Conservation (phyloP, 805 yeast species). For the Starmera caribaea region DNA sequence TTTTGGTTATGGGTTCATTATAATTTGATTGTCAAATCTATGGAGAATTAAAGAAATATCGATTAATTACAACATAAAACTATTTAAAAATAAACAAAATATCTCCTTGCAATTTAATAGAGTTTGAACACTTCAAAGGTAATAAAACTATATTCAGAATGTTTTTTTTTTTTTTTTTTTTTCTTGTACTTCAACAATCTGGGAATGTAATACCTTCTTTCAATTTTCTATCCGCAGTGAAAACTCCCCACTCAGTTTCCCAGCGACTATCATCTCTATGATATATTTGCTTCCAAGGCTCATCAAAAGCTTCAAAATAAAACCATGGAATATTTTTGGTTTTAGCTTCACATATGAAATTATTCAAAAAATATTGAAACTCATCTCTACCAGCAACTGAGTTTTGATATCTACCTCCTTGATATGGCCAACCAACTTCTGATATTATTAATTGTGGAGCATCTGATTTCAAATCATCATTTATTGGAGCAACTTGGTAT, state of each 20-base stretch:
- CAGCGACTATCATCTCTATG: conserved; percentile 38
- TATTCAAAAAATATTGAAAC: conserved; percentile 37
- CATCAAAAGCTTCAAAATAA: conserved; percentile 64
- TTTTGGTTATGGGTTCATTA: conserved; percentile 81
- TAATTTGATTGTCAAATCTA: conserved; percentile 24
- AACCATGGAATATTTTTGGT: conserved; percentile 36
- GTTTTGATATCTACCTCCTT: conserved; percentile 39
- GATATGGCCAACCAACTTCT: conserved; percentile 68
- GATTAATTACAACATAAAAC: no score
- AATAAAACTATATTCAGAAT: no score
- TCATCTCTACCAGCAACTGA: conserved; percentile 38
- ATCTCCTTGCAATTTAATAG: no score
- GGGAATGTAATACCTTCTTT: conserved; percentile 37
- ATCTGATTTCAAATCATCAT: conserved; percentile 11
- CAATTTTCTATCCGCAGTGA: conserved; percentile 36
- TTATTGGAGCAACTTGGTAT: conserved; percentile 32
- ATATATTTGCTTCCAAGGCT: conserved; percentile 55
- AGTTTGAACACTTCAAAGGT: no score
- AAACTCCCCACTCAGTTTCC: conserved; percentile 71
- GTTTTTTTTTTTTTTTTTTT: no score
- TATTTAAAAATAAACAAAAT: no score
- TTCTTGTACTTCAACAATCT: not conserved
- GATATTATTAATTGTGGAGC: conserved; percentile 33
- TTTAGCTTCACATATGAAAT: conserved; percentile 41
- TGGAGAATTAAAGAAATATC: not conserved